Conservation (phyloP, 768 basidiomycete genomes). For the Ramaria rubella region DNA sequence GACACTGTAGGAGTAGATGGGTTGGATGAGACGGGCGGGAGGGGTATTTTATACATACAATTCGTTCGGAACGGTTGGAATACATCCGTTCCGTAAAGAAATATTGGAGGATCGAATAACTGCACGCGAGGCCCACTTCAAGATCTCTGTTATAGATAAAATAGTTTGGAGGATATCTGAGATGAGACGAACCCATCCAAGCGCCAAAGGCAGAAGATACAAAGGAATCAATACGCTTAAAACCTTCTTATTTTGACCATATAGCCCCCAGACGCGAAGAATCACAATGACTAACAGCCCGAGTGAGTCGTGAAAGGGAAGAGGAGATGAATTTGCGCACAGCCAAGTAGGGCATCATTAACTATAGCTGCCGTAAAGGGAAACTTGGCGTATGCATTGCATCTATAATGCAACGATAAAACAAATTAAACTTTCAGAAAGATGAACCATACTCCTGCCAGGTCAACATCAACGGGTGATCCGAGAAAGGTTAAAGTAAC, state of each 20-base stretch:
- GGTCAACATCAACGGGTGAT: neutral
- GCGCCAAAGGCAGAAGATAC: neutral
- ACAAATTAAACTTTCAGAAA: neutral
- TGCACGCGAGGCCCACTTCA: neutral
- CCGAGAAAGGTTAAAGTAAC: neutral
- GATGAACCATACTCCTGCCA: neutral
- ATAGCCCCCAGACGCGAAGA: neutral
- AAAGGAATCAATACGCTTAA: neutral
- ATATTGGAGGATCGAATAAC: neutral
- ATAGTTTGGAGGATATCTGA: neutral
- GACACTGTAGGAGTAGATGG: neutral
- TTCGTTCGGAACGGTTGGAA: neutral
- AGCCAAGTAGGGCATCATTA: neutral
- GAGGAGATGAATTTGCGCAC: neutral
- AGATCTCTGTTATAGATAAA: too few species aligned
- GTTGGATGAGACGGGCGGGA: too few species aligned
- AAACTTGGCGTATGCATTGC: neutral
- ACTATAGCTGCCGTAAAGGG: neutral
- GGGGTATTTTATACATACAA: neutral
- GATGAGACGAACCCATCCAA: neutral
- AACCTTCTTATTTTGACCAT: neutral
- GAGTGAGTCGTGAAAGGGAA: too few species aligned
- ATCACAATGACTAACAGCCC: neutral
- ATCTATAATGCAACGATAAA: neutral
- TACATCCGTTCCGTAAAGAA: neutral